A percentile compares a stretch with the other conserved stretches of the same genome.
Conservation (phyloP, 805 yeast genomes). For the Grigorovia transvaalensis region DNA sequence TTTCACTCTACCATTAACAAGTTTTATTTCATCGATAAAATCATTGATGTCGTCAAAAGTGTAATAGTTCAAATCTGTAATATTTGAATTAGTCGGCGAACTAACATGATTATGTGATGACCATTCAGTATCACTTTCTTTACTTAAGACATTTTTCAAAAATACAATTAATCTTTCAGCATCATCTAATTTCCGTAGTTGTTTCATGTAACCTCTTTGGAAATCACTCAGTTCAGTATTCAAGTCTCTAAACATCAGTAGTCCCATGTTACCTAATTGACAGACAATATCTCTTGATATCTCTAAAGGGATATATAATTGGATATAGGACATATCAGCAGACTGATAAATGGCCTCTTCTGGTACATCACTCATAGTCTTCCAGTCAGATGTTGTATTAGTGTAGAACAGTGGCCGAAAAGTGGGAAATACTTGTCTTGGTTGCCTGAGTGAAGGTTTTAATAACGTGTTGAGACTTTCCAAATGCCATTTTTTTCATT, state of each 20-base stretch:
- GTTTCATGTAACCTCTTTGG: constrained; percentile 85
- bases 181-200: constrained; percentile 72
- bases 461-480: too few relatives aligned
- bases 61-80: constrained; percentile 19
- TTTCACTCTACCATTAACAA: constrained; percentile 60
- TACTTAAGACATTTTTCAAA: constrained; percentile 38
- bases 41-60: constrained; percentile 43
- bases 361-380: constrained; percentile 14
- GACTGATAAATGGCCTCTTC: constrained; percentile 46
- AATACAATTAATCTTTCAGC: constrained; percentile 63
- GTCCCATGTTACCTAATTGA: constrained; percentile 76
- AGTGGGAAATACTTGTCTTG: too few relatives aligned
- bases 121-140: constrained; percentile 32
- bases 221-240: constrained; percentile 73
- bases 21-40: constrained; percentile 46
- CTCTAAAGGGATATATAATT: constrained; percentile 78
- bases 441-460: too few relatives aligned
- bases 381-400: background rate
- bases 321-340: constrained; percentile 94
- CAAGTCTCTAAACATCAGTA: constrained; percentile 80
- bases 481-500: too few relatives aligned
- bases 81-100: constrained; percentile 14
- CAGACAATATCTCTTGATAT: constrained; percentile 75
- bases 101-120: constrained; percentile 27
- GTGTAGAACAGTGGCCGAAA: background rate